phyloP scores from a whole-genome alignment of 805 yeast genomes.

The Candida jianshihensis region DNA sequence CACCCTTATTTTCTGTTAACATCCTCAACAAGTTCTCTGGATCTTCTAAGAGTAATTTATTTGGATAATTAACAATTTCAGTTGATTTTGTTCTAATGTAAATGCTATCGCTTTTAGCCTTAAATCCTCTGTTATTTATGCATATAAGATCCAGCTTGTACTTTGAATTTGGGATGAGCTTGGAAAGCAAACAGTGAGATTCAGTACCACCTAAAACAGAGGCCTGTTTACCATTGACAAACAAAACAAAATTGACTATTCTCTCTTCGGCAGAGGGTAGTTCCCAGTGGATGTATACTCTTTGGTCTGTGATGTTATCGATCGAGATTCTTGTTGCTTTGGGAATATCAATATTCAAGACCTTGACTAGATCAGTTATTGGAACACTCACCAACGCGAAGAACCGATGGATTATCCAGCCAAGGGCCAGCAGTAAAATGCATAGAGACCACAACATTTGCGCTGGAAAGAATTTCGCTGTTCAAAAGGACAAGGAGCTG shows the following conservation, averaged over 20 bases:
- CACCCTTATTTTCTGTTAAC: conserved; percentile 26
- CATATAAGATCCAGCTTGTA: conserved; percentile 39
- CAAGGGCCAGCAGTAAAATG: conserved; percentile 12
- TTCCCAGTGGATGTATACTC: conserved; percentile 54
- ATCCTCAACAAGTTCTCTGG: conserved; percentile 31
- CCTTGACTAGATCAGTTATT: conserved; percentile 37
- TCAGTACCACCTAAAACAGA: conserved; percentile 28
- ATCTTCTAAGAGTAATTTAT: conserved; percentile 24
- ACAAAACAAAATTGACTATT: conserved; percentile 31
- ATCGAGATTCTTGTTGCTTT: conserved; percentile 47
- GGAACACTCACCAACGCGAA: conserved; percentile 29
- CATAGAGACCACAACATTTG: conserved; percentile 19
- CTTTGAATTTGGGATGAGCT: conserved; percentile 28
- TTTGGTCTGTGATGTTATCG: conserved; percentile 40
- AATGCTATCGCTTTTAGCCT: conserved; percentile 34
- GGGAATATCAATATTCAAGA: conserved; percentile 48
- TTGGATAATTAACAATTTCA: conserved; percentile 15
- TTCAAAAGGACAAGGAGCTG: too few species aligned
- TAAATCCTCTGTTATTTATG: conserved; percentile 31
- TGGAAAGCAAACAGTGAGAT: conserved; percentile 28
- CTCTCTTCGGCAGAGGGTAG: conserved; percentile 14
- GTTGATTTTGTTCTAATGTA: conserved; percentile 32
- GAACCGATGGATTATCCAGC: conserved; percentile 19
- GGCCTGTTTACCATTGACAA: conserved; percentile 33
- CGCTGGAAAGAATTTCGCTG: too few species aligned